Conservation (phyloP, 176 grass and related monocot genomes). For the Eragrostis curvula region DNA sequence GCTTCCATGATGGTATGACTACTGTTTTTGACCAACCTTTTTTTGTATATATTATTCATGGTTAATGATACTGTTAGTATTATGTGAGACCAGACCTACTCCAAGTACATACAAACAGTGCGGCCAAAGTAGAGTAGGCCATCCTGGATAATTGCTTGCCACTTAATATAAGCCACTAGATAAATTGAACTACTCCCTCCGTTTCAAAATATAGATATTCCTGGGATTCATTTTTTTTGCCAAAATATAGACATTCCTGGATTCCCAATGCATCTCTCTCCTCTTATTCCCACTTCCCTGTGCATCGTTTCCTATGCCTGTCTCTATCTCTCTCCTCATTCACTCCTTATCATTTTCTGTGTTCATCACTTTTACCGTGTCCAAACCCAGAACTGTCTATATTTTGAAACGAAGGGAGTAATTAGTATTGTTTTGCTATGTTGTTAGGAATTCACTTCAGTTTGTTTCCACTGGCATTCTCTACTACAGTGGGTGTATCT, state of each 20-base stretch:
- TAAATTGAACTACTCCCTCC: background rate
- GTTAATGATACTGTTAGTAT: background rate
- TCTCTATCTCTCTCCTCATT: no score
- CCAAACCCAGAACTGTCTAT: no score
- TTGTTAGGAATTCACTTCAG: background rate
- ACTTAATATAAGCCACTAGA: background rate
- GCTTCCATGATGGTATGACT: slow-evolving; percentile 55
- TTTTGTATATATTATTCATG: background rate
- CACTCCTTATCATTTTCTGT: no score
- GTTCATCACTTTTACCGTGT: no score
- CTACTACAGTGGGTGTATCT: background rate
- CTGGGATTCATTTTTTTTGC: no score
- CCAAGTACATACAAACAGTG: no score
- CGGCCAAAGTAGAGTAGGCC: background rate
- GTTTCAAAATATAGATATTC: no score
- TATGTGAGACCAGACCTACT: background rate
- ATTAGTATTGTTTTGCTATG: background rate
- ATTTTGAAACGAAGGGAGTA: no score
- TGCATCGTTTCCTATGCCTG: no score
- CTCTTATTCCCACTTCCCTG: no score
- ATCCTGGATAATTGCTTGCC: background rate
- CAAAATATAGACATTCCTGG: no score
- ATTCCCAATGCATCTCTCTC: no score
- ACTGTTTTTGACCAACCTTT: background rate
- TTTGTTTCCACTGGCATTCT: background rate